These are phyloP conservation scores for Salmacisia buchloeana DNA, from an alignment of 1,284 basidiomycete species.

Conservation along the genomic window DNA sequence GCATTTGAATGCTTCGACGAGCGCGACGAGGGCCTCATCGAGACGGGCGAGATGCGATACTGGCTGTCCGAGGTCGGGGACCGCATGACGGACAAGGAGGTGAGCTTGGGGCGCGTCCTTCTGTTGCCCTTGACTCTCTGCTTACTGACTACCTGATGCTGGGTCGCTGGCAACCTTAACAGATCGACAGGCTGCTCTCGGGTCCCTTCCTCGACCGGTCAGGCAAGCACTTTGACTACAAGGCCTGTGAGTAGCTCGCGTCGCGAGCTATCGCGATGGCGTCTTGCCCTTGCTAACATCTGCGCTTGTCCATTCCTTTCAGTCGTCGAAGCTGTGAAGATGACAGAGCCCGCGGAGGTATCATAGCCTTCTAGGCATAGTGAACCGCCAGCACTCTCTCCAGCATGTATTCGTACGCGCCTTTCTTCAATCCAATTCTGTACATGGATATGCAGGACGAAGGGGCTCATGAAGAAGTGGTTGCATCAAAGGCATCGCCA, in stretches of 20 bases:
- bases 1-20: constrained; percentile 50
- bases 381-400: background rate
- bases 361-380: constrained; percentile 16
- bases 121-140: no score
- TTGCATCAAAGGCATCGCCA: no score
- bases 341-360: constrained; percentile 41
- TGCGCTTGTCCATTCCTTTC: background rate
- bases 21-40: constrained; percentile 40
- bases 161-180: constrained; percentile 5
- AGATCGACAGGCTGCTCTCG: constrained; percentile 33
- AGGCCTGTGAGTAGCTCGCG: constrained; percentile 31
- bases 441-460: no score
- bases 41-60: constrained; percentile 34
- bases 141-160: background rate
- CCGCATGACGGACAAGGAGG: constrained; percentile 38
- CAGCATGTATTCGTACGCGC: background rate
- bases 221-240: constrained; percentile 45
- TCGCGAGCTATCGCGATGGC: no score
- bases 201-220: constrained; percentile 43
- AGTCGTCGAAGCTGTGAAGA: constrained; percentile 45
- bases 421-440: background rate
- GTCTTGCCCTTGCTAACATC: no score
- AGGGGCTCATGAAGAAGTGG: no score
- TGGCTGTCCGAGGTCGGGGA: constrained; percentile 44
- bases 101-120: constrained; percentile 7